Percentiles rank a stretch among this genome's conserved stretches.
phyloP scores from a whole-genome alignment of 352 stramenopile species.

The Phytophthora citrophthora region DNA sequence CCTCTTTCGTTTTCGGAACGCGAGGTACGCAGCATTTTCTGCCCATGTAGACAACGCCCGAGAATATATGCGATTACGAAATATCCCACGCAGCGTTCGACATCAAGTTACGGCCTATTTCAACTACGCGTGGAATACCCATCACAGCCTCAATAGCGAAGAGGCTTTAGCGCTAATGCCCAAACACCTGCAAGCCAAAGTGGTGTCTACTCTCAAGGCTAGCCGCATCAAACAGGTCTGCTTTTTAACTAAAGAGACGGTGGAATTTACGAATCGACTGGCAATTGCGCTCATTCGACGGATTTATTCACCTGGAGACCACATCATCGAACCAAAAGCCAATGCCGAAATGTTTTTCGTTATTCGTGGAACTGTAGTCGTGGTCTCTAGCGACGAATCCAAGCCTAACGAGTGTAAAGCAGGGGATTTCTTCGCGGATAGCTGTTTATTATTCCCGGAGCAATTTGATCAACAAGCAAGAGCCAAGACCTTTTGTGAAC shows the following conservation, averaged over 20 bases:
- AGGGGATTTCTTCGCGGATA: constrained; percentile 70
- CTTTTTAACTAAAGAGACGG: constrained; percentile 70
- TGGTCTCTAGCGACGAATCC: constrained; percentile 52
- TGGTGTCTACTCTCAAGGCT: constrained; percentile 65
- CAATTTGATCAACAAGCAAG: constrained; percentile 68
- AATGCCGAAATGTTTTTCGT: constrained; percentile 81
- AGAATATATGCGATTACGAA: constrained; percentile 75
- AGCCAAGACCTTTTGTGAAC: constrained; percentile 82
- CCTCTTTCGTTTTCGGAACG: constrained; percentile 69
- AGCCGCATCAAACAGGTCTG: constrained; percentile 72
- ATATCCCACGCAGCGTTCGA: constrained; percentile 51
- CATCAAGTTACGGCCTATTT: constrained; percentile 69
- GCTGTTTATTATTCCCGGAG: constrained; percentile 57
- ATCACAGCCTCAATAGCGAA: constrained; percentile 66
- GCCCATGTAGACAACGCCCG: constrained; percentile 70
- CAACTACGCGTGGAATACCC: constrained; percentile 64
- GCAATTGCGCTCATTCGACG: constrained; percentile 55
- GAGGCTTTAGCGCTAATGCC: constrained; percentile 58
- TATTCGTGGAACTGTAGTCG: constrained; percentile 56
- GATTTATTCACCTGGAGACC: constrained; percentile 62
- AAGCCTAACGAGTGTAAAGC: constrained; percentile 52
- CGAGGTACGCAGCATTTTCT: constrained; percentile 50
- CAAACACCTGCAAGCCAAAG: constrained; percentile 64
- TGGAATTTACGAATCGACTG: constrained; percentile 71
- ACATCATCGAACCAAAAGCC: constrained; percentile 73